Base-by-base conservation (phyloP, 139 green algal genomes). In the Gonium pectorale region DNA sequence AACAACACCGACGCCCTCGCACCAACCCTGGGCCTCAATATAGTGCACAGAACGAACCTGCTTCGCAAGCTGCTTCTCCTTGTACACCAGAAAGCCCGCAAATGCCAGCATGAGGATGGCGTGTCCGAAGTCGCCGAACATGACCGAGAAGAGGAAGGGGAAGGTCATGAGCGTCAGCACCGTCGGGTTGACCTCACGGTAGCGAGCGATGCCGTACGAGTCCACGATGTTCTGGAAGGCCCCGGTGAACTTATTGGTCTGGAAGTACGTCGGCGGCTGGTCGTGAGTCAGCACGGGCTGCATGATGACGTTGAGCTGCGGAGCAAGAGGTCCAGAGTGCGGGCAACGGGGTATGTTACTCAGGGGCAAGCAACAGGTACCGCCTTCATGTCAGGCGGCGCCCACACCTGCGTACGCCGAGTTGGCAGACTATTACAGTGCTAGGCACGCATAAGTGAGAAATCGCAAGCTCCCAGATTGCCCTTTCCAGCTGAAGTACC, bases 111-210 rank as follows among this genome's bases (percentile, higher is more conserved):
- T 97, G 9, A 99, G 81, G 37, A 97, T 66, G 49, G 94, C 97
- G 80, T 99, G 97, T 3, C 97, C 97, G 62, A 99, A 88, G 87
- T 99, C 97, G 17, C 97, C 97, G 91, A 99, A 99, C 97, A 99
- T 99, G 89, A 99, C 94, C 29, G 97, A 96, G 82, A 99, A 99
- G 24, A 99, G 91, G 92, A 99, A 99, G 41, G 97, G 97, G 89
- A 99, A 99, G 70, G 97, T 99, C 59, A 98, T 91, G 70, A 99
- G 98, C 79, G 97, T 98, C 90, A 98, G 97, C 17, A 98, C 93
- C 1, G 95, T 89, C 1, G 97, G 97, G 92, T 99, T 99, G 38
- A 93, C 95, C 89, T 99, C 97, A 0, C 95, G 87, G 91, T 99
- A 99, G 13, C 94, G 90, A 0, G 96, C 97, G 40, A 99, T 92